Percentiles rank a stretch among this genome's conserved stretches.
phyloP scores from a whole-genome alignment of 306 rosid genomes.

The Inga oerstediana region DNA sequence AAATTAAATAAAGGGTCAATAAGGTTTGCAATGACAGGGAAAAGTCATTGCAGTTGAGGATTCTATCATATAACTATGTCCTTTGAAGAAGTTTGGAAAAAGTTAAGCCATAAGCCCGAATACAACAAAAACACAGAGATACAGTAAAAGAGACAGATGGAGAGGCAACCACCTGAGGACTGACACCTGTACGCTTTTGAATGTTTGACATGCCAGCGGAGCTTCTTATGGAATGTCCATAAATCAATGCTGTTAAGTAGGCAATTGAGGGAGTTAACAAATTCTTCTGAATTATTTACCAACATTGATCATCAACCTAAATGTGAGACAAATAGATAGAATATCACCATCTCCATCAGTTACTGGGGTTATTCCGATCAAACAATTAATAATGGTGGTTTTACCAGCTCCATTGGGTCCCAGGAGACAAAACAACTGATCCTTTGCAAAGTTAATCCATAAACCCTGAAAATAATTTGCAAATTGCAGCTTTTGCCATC shows the following conservation, averaged over 20 bases:
- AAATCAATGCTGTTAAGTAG: slow-evolving; percentile 63
- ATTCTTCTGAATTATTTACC: slow-evolving; percentile 15
- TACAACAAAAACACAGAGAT: slow-evolving; percentile 14
- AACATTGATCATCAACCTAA: slow-evolving; percentile 17
- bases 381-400: slow-evolving; percentile 79
- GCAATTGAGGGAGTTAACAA: slow-evolving; percentile 26
- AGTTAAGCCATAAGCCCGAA: not conserved
- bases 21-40: not conserved
- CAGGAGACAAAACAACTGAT: slow-evolving; percentile 88
- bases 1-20: slow-evolving; percentile 22
- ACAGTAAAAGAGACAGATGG: not conserved
- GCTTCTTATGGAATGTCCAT: slow-evolving; percentile 73
- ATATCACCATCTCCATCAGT: slow-evolving; percentile 84
- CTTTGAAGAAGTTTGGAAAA: slow-evolving; percentile 16
- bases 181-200: slow-evolving; percentile 76
- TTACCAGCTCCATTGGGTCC: slow-evolving; percentile 98
- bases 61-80: slow-evolving; percentile 2
- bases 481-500: slow-evolving; percentile 15
- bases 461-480: slow-evolving; percentile 63
- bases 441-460: slow-evolving; percentile 81
- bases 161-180: slow-evolving; percentile 77
- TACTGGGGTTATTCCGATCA: slow-evolving; percentile 84
- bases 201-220: slow-evolving; percentile 76
- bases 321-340: not conserved
- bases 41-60: slow-evolving; percentile 13